Conservation (phyloP, 768 basidiomycete species). For the Exidia glandulosa region DNA sequence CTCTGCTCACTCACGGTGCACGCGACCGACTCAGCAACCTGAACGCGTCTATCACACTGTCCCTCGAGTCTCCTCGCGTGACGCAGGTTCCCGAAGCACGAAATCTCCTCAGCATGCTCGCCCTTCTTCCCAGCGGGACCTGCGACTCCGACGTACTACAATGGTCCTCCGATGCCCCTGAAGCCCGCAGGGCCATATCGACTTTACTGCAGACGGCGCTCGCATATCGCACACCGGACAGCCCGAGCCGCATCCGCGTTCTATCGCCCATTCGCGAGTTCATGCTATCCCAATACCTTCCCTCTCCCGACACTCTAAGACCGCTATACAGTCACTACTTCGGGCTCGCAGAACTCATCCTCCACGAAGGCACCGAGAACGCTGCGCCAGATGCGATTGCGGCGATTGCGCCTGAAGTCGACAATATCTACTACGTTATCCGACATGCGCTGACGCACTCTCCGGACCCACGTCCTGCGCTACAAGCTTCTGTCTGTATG, state of each 20-base stretch:
- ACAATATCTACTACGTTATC: too few relatives aligned
- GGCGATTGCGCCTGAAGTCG: too few relatives aligned
- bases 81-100: neutral
- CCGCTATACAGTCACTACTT: too few relatives aligned
- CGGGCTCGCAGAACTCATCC: too few relatives aligned
- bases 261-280: neutral
- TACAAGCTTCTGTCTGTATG: too few relatives aligned
- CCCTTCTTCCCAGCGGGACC: neutral
- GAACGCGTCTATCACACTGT: neutral
- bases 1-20: neutral
- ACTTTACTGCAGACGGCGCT: neutral
- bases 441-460: too few relatives aligned
- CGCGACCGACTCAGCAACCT: neutral
- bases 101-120: neutral
- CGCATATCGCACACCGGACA: neutral
- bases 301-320: too few relatives aligned
- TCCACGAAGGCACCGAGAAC: too few relatives aligned
- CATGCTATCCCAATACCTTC: neutral
- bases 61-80: neutral
- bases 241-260: neutral
- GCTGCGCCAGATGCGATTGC: too few relatives aligned
- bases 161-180: too few relatives aligned
- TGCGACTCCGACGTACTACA: constrained; percentile 6
- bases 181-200: neutral
- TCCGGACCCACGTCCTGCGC: too few relatives aligned